Percentiles rank a stretch among this genome's conserved stretches.
These are phyloP conservation scores for Leccinum subrobustum DNA, from an alignment of 1,284 basidiomycete genomes.

Conservation along the genomic window DNA sequence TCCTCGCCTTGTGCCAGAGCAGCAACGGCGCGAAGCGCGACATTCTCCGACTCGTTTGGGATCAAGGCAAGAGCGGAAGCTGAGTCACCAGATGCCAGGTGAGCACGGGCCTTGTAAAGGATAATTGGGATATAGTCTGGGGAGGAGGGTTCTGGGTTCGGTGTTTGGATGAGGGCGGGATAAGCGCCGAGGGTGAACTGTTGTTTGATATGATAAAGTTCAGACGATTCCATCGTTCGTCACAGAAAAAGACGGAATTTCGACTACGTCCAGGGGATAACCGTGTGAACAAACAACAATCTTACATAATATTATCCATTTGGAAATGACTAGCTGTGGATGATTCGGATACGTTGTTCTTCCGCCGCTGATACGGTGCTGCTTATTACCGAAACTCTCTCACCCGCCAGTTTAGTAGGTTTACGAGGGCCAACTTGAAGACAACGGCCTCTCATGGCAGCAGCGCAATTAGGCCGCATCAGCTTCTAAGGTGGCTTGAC, in stretches of 20 bases:
- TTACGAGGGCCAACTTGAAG: background rate
- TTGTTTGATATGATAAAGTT: constrained; percentile 82
- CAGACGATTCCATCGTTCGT: constrained; percentile 75
- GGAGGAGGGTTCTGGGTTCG: constrained; percentile 60
- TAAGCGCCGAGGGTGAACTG: constrained; percentile 82
- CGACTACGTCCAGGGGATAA: background rate
- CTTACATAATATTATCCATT: background rate
- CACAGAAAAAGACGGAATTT: background rate
- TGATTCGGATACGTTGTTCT: background rate
- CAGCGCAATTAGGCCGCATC: background rate
- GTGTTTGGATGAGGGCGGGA: constrained; percentile 51
- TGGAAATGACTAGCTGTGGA: background rate
- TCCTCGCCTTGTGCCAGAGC: constrained; percentile 68
- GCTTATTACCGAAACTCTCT: background rate
- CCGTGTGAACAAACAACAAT: too few species aligned
- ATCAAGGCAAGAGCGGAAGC: constrained; percentile 53
- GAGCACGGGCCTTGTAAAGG: constrained; percentile 82
- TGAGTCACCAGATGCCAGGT: constrained; percentile 74
- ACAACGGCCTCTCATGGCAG: background rate
- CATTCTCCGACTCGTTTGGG: constrained; percentile 58
- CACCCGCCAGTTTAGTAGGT: background rate
- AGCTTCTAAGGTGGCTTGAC: background rate
- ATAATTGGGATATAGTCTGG: constrained; percentile 63
- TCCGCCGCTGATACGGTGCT: background rate
- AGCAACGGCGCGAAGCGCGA: constrained; percentile 68